A percentile compares a stretch with the other conserved stretches of the same genome.
phyloP scores from a whole-genome alignment of 108 stramenopile species.

The Heterococcus sp. region DNA sequence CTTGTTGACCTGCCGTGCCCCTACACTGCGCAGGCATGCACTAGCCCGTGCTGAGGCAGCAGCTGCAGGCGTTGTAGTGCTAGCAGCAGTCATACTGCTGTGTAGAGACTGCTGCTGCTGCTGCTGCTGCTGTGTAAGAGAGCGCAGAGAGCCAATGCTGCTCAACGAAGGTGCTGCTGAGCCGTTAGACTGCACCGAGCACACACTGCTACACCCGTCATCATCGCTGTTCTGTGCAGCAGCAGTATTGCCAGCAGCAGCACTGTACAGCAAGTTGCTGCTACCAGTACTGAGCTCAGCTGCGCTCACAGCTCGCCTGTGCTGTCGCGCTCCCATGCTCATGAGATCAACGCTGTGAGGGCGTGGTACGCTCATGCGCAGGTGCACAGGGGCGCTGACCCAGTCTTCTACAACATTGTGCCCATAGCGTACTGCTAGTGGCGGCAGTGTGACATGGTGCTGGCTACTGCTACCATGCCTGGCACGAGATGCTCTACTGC shows the following conservation, averaged over 20 bases:
- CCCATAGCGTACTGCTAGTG: slow-evolving; percentile 12
- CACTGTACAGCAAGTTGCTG: too few species aligned
- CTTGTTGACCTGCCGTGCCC: slow-evolving; percentile 16
- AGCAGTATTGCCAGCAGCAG: too few species aligned
- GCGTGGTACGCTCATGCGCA: not conserved
- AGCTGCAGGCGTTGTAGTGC: too few species aligned
- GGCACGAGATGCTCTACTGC: not conserved
- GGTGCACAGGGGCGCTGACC: slow-evolving; percentile 8
- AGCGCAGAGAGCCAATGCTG: not conserved
- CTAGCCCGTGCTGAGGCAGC: not conserved
- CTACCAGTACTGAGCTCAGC: not conserved
- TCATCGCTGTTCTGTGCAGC: not conserved
- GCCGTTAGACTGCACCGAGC: not conserved
- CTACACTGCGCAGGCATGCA: not conserved
- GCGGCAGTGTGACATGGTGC: slow-evolving; percentile 3
- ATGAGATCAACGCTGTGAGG: too few species aligned
- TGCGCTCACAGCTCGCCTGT: not conserved
- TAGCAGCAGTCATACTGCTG: too few species aligned
- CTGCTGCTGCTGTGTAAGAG: too few species aligned
- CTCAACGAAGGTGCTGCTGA: not conserved
- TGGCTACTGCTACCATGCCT: too few species aligned
- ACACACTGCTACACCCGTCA: not conserved
- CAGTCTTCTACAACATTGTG: not conserved
- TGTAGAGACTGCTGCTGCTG: too few species aligned
- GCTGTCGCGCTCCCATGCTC: too few species aligned